Evolutionary conservation across 2,329 filamentous ascomycete species (phyloP).

Genomic region (Penicillium sp.): DNA sequence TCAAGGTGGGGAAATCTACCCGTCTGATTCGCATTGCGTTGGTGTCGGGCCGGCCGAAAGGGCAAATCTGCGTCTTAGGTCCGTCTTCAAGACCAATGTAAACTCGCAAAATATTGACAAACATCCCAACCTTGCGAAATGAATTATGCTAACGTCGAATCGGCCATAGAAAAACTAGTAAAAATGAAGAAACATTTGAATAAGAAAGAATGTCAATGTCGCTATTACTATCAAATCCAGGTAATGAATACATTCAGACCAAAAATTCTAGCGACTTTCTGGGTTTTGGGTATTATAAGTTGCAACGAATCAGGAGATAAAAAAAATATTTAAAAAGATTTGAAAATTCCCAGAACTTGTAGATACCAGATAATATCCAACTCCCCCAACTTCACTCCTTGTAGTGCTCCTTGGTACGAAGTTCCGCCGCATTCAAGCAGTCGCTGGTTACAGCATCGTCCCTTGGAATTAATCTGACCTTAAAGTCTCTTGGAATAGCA

Average conservation of each 20-base stretch:
- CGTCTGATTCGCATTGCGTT: neutral
- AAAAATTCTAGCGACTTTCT: too few species aligned
- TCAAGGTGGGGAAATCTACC: neutral
- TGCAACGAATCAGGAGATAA: neutral
- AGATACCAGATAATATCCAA: neutral
- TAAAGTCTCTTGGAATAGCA: constrained; percentile 60
- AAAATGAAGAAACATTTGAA: too few species aligned
- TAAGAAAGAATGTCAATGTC: too few species aligned
- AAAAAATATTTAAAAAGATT: too few species aligned
- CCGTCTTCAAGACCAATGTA: neutral
- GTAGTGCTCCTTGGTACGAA: constrained; percentile 51
- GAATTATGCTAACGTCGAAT: too few species aligned
- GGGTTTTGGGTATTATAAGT: too few species aligned
- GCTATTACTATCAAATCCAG: too few species aligned
- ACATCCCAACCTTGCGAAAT: too few species aligned
- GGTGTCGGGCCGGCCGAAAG: constrained; percentile 11
- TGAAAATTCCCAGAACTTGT: too few species aligned
- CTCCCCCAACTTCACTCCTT: constrained; percentile 41
- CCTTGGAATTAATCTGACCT: constrained; percentile 55
- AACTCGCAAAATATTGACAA: neutral
- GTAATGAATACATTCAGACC: too few species aligned
- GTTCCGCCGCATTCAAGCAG: constrained; percentile 45
- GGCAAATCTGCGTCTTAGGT: neutral
- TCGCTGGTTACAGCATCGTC: constrained; percentile 40
- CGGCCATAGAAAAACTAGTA: too few species aligned